Evolutionary conservation across 2,329 filamentous ascomycete species (phyloP), one percentile per base, ranked within the genome.

Genomic region (Lecanicillium sp.): DNA sequence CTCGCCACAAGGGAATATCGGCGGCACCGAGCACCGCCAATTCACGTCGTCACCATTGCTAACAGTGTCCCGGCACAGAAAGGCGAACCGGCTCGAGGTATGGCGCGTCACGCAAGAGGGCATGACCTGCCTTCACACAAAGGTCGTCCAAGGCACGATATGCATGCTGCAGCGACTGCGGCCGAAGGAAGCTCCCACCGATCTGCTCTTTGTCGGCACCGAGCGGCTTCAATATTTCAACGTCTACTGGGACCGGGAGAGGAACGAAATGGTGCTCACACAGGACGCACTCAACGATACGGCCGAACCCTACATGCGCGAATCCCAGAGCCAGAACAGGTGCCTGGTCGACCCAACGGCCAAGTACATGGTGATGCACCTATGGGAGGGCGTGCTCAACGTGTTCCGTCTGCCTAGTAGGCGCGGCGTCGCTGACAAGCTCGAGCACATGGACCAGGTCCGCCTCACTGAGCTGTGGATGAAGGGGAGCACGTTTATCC

Each of bases 201-300:
- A 97, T 57, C 81, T 96, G 52, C 79, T 98, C 52, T 95, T 98
- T 62, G 78, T 98, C 49, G 91, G 90, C 42, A 98, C 93, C 39
- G 86, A 95, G 62, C 82, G 86, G 48, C 86, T 87, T 57, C 84
- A 90, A 59, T 97, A 95, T 69, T 95, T 97, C 65, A 95, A 89
- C 2, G 67, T 95, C 17, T 82, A 77, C 14, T 98, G 93, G 90
- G 83, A 96, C 57, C 60, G 75, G 0, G 66, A 77, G 62, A 71
- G 60, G 4, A 66, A 66, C 17, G 63, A 70, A 49, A 64, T 84
- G 2, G 71, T 77, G 8, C 78, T 74, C 0, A 62, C 76, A 19
- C 70, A 75, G 56, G 69, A 75, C 58, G 58, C 67, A 1, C 75
- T 79, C 33, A 67, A 72, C 33, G 79, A 84, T 52, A 59, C 67